Evolutionary conservation across 2,329 filamentous ascomycete genomes (phyloP).

Genomic region (Sporothrix globosa): DNA sequence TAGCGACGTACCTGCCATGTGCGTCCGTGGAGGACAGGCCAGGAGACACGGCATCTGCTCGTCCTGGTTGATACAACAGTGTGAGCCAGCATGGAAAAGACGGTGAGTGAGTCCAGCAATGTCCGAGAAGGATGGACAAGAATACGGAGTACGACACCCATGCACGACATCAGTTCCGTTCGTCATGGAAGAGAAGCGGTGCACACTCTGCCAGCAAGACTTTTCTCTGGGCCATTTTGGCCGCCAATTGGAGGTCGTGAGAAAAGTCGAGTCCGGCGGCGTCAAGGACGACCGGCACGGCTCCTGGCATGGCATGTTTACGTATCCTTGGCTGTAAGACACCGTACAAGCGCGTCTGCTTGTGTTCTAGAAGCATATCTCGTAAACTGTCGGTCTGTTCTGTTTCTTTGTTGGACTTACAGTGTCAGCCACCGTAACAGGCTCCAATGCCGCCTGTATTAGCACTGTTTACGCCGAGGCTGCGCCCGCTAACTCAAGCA

Average conservation of each 20-base stretch:
- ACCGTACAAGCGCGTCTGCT: too few relatives aligned
- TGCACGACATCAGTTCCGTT: conserved; percentile 1
- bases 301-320: neutral
- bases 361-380: neutral
- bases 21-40: neutral
- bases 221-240: neutral
- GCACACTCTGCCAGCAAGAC: neutral
- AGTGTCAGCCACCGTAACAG: too few relatives aligned
- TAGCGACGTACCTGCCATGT: conserved; percentile 17
- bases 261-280: neutral
- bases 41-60: neutral
- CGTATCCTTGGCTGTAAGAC: neutral
- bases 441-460: neutral
- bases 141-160: neutral
- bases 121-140: neutral
- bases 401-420: too few relatives aligned
- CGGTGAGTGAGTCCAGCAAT: conserved; percentile 6
- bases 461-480: neutral
- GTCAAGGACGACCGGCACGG: neutral
- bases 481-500: conserved; percentile 11
- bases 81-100: neutral
- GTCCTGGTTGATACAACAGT: neutral
- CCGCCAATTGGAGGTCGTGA: neutral
- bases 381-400: neutral
- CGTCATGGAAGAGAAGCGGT: neutral